A percentile compares a stretch with the other conserved stretches of the same genome.
phyloP scores from a whole-genome alignment of 202 grass and related monocot genomes.

The Cymbopogon flexuosus region DNA sequence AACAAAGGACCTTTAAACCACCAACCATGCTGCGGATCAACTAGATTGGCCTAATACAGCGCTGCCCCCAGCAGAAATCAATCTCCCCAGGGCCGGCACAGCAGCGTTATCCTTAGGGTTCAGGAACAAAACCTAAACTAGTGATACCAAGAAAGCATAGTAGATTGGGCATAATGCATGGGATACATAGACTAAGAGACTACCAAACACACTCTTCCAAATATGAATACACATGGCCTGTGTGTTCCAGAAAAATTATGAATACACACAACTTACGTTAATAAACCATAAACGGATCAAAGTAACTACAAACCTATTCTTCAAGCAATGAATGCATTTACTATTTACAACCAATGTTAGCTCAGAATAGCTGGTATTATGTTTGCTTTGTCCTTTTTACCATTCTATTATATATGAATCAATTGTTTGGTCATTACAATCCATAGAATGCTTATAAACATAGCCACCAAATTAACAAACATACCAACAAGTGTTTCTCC shows the following conservation, averaged over 20 bases:
- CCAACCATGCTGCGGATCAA: background rate
- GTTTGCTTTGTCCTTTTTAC: background rate
- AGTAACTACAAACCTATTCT: background rate
- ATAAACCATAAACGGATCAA: background rate
- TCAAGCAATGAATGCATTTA: background rate
- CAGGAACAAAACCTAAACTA: background rate
- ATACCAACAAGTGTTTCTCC: background rate
- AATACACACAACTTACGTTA: background rate
- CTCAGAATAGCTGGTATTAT: too few species aligned
- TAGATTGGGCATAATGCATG: background rate
- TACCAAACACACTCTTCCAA: background rate
- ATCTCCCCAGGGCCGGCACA: background rate
- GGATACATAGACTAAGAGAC: too few species aligned
- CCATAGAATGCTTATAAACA: background rate
- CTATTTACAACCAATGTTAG: background rate
- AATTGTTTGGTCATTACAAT: background rate
- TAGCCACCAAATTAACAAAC: background rate
- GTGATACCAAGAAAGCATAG: background rate
- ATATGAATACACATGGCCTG: background rate
- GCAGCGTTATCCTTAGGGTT: background rate
- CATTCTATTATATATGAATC: background rate
- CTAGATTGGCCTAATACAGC: background rate
- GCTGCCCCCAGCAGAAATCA: background rate
- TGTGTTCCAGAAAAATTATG: background rate
- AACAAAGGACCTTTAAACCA: background rate